A percentile compares a stretch with the other conserved stretches of the same genome.
phyloP scores from a whole-genome alignment of 768 basidiomycete species.

The Leucosporidium scottii region DNA sequence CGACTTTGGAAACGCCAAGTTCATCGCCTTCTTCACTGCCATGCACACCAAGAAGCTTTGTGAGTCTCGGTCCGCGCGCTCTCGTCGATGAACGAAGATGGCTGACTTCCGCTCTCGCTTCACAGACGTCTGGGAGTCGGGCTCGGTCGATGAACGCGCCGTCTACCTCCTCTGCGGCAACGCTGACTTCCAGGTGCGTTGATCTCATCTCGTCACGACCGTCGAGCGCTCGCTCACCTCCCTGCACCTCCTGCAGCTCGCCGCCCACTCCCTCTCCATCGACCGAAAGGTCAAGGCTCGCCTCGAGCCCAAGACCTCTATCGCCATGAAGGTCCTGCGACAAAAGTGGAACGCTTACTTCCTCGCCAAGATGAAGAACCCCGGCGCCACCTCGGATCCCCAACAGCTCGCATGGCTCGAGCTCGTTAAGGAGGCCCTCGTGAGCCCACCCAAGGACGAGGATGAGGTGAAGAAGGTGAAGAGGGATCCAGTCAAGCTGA shows the following conservation, averaged over 20 bases:
- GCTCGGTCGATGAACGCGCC: conserved; percentile 75
- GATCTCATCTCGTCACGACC: neutral
- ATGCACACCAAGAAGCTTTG: conserved; percentile 93
- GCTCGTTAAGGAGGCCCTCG: conserved; percentile 19
- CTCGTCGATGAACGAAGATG: too few species aligned
- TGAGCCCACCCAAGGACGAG: neutral
- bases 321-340: conserved; percentile 76
- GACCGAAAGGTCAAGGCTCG: conserved; percentile 79
- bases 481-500: neutral
- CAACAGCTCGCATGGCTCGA: conserved; percentile 22
- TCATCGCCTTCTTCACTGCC: conserved; percentile 30
- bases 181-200: conserved; percentile 59
- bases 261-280: conserved; percentile 62
- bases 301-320: conserved; percentile 59
- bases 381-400: conserved; percentile 16
- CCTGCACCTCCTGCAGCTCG: conserved; percentile 48
- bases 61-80: conserved; percentile 41
- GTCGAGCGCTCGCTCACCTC: neutral
- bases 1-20: conserved; percentile 67
- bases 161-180: conserved; percentile 83
- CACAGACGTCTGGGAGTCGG: conserved; percentile 67
- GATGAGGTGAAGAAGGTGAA: neutral
- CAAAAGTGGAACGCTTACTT: conserved; percentile 36
- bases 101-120: neutral
- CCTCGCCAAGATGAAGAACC: conserved; percentile 32